phyloP scores from a whole-genome alignment of 257 asterid genomes.

The Capsicum pubescens region DNA sequence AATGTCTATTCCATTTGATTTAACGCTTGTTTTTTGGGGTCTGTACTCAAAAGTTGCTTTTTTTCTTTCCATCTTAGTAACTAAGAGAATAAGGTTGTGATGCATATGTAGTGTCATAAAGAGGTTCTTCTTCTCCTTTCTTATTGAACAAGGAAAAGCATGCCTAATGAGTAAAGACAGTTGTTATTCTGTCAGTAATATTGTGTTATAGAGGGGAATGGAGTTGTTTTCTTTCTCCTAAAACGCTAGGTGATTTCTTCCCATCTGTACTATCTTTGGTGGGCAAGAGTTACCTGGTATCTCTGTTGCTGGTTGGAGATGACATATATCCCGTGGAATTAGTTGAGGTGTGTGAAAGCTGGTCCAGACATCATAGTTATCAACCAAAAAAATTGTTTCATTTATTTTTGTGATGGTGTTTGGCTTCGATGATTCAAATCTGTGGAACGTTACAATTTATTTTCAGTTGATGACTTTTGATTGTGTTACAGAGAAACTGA shows the following conservation, averaged over 20 bases:
- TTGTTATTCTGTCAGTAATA: conserved; percentile 1
- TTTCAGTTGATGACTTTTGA: conserved; percentile 15
- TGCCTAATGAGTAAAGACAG: neutral
- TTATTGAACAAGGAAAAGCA: conserved; percentile 10
- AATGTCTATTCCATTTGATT: neutral
- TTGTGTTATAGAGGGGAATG: neutral
- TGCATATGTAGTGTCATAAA: neutral
- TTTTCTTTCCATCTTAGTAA: neutral
- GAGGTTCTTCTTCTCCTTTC: conserved; percentile 2
- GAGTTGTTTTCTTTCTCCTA: neutral
- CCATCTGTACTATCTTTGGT: too few species aligned
- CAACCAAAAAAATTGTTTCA: neutral
- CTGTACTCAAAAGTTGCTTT: neutral
- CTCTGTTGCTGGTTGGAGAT: too few species aligned
- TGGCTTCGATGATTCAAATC: neutral
- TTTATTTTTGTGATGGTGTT: neutral
- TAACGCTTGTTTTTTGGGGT: neutral
- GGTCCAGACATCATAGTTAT: too few species aligned
- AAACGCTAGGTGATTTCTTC: neutral
- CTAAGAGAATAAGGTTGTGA: neutral
- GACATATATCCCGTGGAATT: too few species aligned
- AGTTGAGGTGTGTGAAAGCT: too few species aligned
- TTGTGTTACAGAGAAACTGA: conserved; percentile 63
- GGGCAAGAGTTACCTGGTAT: too few species aligned
- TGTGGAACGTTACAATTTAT: neutral